Base-by-base conservation (phyloP, 2,329 filamentous ascomycete genomes). In the Claviceps monticola region DNA sequence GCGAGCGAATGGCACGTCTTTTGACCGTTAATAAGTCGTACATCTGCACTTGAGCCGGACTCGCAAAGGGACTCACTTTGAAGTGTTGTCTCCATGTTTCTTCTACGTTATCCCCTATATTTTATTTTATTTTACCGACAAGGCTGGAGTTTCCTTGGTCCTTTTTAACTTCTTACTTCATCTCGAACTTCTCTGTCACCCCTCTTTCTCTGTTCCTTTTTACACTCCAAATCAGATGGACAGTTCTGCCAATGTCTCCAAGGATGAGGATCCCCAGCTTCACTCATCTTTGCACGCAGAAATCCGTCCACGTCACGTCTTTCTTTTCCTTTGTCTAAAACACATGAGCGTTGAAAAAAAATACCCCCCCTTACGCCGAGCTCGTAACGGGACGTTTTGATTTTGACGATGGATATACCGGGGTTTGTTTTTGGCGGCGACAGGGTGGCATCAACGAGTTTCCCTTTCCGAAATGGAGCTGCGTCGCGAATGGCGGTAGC, bases 261-360 rank as follows among this genome's bases (percentile, higher is more conserved):
- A 41, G 41, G 17, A 43, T 4, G 19, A 21, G 19, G 21, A 43
- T 14, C 19, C 17, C 19, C 8, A 21, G 17, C 17, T 23, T 17
- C 17, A 43, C n/a, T 19, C 9, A 9, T 19, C 17, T 21, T 43
- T 43, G 16, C n/a, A 11, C 9, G 16, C n/a, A 11, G 16, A 21
- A 19, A 43, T 17, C 4, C 9, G 14, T 44, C 11, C 42, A 14
- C 13, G 21, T 26, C 13, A 19, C 23, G 7, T n/a, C 8, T 14
- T 53, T 39, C 51, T 43, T 48, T 50, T 56, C 49, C 14, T 55
- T 53, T 50, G 50, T 46, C 36, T 48, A n/a, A 46, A 46, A 46
- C 41, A 39, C 17, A 14, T 46, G 36, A 41, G 39, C 39, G 47
- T 37, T 42, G 38, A 11, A 36, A 48, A 48, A 53, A 48, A 53